Evolutionary conservation across 176 grass and related monocot species (phyloP).

Genomic region (Poa annua): DNA sequence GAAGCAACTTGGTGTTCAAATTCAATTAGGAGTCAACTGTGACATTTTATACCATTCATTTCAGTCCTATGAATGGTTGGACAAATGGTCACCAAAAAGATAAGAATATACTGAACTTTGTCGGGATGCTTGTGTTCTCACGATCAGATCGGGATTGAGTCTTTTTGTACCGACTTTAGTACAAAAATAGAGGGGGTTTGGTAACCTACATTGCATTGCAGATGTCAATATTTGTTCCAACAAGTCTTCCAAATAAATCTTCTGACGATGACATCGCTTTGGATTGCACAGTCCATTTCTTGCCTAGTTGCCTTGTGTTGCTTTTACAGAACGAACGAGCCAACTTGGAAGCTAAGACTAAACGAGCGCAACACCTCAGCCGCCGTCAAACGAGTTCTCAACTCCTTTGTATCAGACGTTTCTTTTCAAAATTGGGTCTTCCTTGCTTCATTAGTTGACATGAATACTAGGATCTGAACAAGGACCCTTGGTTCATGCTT

Average conservation of each 20-base stretch:
- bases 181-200: slow-evolving; percentile 43
- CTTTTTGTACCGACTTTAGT: slow-evolving; percentile 17
- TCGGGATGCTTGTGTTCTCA: not conserved
- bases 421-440: not conserved
- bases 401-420: not conserved
- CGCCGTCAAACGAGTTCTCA: not conserved
- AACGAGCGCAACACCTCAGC: not conserved
- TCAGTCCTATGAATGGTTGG: slow-evolving; percentile 13
- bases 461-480: not conserved
- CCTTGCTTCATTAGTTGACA: slow-evolving; percentile 15
- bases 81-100: slow-evolving; percentile 18
- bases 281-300: slow-evolving; percentile 14
- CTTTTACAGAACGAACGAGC: not conserved
- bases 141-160: not conserved
- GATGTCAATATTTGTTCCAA: slow-evolving; percentile 49
- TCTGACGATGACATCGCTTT: not conserved
- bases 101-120: slow-evolving; percentile 28
- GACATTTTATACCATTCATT: slow-evolving; percentile 7
- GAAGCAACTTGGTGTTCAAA: slow-evolving; percentile 23
- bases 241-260: slow-evolving; percentile 41
- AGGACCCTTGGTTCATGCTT: not conserved
- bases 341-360: slow-evolving; percentile 31
- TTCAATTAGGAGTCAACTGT: slow-evolving; percentile 46
- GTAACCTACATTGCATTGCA: slow-evolving; percentile 40
- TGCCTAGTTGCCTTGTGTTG: not conserved